Evolutionary conservation across 2,329 filamentous ascomycete genomes (phyloP), one percentile per base, ranked within the genome.

Genomic region (Xylariaceae sp.): DNA sequence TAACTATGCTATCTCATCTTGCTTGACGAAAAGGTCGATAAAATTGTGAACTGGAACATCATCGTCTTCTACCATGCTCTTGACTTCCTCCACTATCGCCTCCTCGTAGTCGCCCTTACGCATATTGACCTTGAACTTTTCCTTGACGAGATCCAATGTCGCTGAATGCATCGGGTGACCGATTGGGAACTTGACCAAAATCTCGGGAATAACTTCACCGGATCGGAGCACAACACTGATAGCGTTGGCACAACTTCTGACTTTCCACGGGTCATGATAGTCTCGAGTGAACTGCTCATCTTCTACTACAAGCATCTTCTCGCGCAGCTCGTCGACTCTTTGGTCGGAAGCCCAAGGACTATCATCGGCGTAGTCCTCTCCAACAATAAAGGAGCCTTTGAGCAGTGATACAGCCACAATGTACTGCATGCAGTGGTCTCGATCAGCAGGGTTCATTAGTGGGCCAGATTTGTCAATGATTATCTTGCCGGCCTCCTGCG

Each of bases 351-450:
- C 46, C 32, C 37, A 52, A 16, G 50, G 44, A 18, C 50, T 52
- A 3, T 43, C 36, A 33, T 52, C 42, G 29, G 45, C 43, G 31
- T 47, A 51, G 24, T 51, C 50, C 15, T 42, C 43, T 4, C 34
- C 41, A 16, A 41, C 47, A n/a, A 48, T 32, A 26, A 36, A 38
- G 15, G 19, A 34, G 11, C 46, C 45, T 37, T 52, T 52, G 2
- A 54, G 41, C 8, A 54, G 18, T 13, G 44, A 39, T n/a, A 54
- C 46, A 2, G 45, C 49, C 17, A 52, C 40, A 18, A 55, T 47
- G 28, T 53, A 55, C 18, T 39, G 34, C 26, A 55, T 12, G 38
- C 47, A 55, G 41, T 53, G 52, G 35, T 51, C 49, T n/a, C 52
- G 34, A 18, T 55, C 51, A 16, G 49, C 49, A 2, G 42, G 22